Conservation (phyloP, 1,139 yeast genomes). For the Saccharomyces hybrid region DNA sequence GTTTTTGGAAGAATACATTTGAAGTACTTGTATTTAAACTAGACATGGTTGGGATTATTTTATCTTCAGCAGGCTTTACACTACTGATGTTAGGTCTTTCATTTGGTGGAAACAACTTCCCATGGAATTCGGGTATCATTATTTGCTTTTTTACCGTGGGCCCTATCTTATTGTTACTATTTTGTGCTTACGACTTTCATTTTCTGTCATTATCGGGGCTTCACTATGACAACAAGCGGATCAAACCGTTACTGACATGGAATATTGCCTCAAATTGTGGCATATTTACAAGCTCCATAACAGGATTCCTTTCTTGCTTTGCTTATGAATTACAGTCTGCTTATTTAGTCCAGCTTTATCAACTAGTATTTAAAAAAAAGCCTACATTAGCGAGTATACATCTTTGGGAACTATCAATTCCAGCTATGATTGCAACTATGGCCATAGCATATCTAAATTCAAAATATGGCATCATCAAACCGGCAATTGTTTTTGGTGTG, state of each 20-base stretch:
- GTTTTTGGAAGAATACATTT: not conserved
- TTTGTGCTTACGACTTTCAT: constrained; percentile 3
- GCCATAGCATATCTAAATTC: constrained; percentile 1
- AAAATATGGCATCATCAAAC: constrained; percentile 3
- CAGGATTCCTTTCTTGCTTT: constrained; percentile 1
- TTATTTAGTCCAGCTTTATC: constrained; percentile 4
- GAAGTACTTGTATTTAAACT: constrained; percentile 38
- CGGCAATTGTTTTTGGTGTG: constrained; percentile 30
- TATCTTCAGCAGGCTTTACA: constrained; percentile 37
- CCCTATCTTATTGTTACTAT: not conserved
- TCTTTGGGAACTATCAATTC: constrained; percentile 2
- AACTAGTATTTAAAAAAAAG: constrained; percentile 1
- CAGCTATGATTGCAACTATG: constrained; percentile 2
- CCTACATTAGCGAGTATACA: constrained; percentile 4
- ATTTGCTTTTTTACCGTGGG: constrained; percentile 2
- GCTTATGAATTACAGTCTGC: constrained; percentile 3
- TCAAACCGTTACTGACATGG: constrained; percentile 4
- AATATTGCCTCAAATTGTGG: constrained; percentile 3
- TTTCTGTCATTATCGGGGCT: not conserved
- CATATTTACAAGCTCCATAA: constrained; percentile 1
- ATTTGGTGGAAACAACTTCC: constrained; percentile 2
- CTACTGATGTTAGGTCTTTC: constrained; percentile 17
- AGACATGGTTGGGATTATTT: constrained; percentile 42
- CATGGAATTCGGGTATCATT: constrained; percentile 3
- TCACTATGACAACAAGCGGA: not conserved